Evolutionary conservation across 2,329 filamentous ascomycete genomes (phyloP).

Genomic region (Ceratocystis smalleyi): DNA sequence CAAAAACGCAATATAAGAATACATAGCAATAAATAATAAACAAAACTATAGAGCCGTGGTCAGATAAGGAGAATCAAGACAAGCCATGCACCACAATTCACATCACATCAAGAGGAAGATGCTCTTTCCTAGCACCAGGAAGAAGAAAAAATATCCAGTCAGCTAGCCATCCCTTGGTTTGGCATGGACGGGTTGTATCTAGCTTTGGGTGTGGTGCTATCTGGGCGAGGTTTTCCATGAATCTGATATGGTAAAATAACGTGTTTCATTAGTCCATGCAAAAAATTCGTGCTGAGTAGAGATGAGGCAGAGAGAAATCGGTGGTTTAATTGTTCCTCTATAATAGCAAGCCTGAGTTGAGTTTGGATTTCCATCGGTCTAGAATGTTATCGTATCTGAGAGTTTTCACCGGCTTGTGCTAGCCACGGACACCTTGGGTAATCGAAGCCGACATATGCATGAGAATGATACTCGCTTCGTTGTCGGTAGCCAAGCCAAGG

Average conservation of each 20-base stretch:
- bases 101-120: background rate
- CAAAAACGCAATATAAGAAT: background rate
- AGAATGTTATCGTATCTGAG: background rate
- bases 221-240: background rate
- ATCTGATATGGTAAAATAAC: background rate
- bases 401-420: background rate
- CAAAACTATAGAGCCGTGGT: background rate
- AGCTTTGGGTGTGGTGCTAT: background rate
- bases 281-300: background rate
- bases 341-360: constrained; percentile 12
- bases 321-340: constrained; percentile 6
- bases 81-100: constrained; percentile 9
- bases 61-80: background rate
- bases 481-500: background rate
- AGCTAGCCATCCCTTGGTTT: constrained; percentile 2
- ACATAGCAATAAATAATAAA: background rate
- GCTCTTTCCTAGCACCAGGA: background rate
- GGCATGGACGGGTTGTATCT: background rate
- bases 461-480: no score
- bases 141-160: background rate
- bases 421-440: background rate
- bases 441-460: background rate
- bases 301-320: background rate
- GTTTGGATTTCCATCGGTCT: background rate
- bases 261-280: background rate